Conservation (phyloP, 2,329 filamentous ascomycete species). For the Dactylellina sp. region DNA sequence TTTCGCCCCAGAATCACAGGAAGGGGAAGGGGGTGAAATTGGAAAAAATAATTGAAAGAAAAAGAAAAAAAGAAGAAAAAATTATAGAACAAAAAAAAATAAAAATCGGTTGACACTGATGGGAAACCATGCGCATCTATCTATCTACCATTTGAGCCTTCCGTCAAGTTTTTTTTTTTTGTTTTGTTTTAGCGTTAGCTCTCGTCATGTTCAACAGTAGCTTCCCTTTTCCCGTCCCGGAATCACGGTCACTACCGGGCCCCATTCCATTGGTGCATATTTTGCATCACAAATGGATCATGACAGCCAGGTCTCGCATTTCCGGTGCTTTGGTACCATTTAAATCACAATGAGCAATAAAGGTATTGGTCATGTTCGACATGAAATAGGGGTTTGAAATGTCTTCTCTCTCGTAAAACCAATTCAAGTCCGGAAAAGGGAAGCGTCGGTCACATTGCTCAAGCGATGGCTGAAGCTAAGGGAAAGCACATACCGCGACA, state of each 20-base stretch:
- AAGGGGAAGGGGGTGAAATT: background rate
- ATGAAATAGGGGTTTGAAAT: slow-evolving; percentile 42
- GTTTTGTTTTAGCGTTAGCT: slow-evolving; percentile 5
- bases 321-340: slow-evolving; percentile 36
- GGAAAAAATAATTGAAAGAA: background rate
- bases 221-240: slow-evolving; percentile 47
- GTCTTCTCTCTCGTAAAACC: slow-evolving; percentile 22
- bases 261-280: slow-evolving; percentile 55
- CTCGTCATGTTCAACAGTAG: slow-evolving; percentile 35
- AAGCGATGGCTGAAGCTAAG: slow-evolving; percentile 38
- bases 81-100: background rate
- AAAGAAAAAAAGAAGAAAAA: background rate
- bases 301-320: slow-evolving; percentile 35
- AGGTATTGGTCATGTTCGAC: slow-evolving; percentile 19
- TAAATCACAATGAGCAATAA: slow-evolving; percentile 13
- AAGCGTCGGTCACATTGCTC: slow-evolving; percentile 54
- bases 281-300: slow-evolving; percentile 31
- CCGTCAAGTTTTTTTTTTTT: background rate
- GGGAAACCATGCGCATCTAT: too few relatives aligned
- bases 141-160: background rate
- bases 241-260: slow-evolving; percentile 49
- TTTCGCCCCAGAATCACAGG: background rate
- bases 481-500: slow-evolving; percentile 3
- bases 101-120: background rate
- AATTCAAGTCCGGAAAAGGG: slow-evolving; percentile 47